Conservation (phyloP, 371 early-diverging fungal genomes). For the Mortierella polycephala region DNA sequence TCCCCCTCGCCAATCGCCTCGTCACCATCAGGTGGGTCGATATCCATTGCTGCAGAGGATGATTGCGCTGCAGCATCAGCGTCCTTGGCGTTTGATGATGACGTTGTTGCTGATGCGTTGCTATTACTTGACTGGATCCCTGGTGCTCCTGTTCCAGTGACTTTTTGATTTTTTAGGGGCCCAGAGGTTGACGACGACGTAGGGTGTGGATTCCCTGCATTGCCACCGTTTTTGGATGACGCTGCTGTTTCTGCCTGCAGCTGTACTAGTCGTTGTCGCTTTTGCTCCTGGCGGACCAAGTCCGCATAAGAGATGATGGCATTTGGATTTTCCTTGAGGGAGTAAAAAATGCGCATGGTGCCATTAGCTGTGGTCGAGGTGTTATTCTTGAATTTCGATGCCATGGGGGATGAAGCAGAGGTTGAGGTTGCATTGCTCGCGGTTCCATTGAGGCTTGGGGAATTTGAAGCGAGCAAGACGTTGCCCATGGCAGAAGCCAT, state of each 20-base stretch:
- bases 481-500: conserved; percentile 37
- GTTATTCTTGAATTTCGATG: conserved; percentile 12
- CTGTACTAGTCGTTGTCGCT: conserved; percentile 15
- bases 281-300: conserved; percentile 42
- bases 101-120: background rate
- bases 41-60: conserved; percentile 30
- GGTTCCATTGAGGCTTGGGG: background rate
- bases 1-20: conserved; percentile 27
- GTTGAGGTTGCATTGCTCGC: background rate
- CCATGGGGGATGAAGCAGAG: background rate
- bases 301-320: conserved; percentile 52
- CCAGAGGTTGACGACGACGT: background rate
- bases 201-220: background rate
- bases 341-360: conserved; percentile 39
- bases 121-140: background rate
- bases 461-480: conserved; percentile 3
- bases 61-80: background rate
- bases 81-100: background rate
- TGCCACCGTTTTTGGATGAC: conserved; percentile 17
- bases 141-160: conserved; percentile 21
- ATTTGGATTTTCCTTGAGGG: conserved; percentile 45
- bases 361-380: conserved; percentile 2
- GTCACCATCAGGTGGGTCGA: conserved; percentile 39
- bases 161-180: conserved; percentile 31
- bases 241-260: background rate